phyloP scores from a whole-genome alignment of 2,329 filamentous ascomycete species.

The Lachnellula willkommii region DNA sequence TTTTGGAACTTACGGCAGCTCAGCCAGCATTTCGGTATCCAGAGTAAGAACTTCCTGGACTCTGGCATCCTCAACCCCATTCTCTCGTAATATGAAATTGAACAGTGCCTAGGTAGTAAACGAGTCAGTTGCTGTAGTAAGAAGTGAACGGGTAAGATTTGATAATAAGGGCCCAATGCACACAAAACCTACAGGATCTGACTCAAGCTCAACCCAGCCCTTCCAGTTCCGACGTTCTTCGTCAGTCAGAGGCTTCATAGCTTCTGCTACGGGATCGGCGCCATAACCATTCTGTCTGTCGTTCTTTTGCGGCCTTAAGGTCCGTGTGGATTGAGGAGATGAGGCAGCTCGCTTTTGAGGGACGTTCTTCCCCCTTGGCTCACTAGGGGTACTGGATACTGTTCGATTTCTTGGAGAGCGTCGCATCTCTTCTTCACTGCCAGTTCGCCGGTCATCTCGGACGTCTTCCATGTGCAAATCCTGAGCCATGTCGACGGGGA shows the following conservation, averaged over 20 bases:
- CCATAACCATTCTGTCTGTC: not conserved
- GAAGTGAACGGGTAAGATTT: not conserved
- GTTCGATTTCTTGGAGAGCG: not conserved
- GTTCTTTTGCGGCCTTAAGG: not conserved
- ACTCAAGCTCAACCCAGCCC: conserved; percentile 81
- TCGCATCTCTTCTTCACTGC: not conserved
- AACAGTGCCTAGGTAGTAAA: conserved; percentile 61
- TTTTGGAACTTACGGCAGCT: conserved; percentile 51
- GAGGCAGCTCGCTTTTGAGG: not conserved
- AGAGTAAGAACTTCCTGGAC: conserved; percentile 72
- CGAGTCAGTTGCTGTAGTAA: not conserved
- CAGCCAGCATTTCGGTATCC: conserved; percentile 59
- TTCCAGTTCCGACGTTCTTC: conserved; percentile 58
- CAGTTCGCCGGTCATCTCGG: not conserved
- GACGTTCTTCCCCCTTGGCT: not conserved
- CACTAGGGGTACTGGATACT: conserved; percentile 2
- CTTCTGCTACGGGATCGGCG: conserved; percentile 15
- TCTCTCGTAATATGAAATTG: conserved; percentile 73
- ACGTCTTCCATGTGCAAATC: not conserved
- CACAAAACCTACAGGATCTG: conserved; percentile 63
- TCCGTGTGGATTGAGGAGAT: not conserved
- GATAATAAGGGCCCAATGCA: conserved; percentile 2
- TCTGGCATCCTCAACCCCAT: conserved; percentile 68
- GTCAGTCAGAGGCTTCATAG: conserved; percentile 41
- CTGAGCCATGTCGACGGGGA: not conserved